phyloP scores from a whole-genome alignment of 805 yeast species.

The Tetrapisispora phaffii region DNA sequence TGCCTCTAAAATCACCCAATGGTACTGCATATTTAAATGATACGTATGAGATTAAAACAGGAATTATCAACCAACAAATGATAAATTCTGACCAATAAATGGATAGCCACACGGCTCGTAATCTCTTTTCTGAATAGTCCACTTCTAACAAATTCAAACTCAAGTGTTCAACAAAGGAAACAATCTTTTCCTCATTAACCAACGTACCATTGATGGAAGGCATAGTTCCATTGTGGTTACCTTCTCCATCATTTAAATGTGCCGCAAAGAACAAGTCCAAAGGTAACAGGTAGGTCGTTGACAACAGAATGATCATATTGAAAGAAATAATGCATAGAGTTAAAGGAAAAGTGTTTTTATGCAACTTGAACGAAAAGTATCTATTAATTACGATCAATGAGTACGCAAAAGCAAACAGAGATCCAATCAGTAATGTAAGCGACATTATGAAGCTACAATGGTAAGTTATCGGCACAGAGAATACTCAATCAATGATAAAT shows the following conservation, averaged over 20 bases:
- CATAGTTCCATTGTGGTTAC: neutral
- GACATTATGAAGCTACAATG: neutral
- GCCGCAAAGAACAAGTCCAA: conserved; percentile 16
- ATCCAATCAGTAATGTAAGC: neutral
- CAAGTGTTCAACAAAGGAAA: neutral
- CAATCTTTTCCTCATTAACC: too few species aligned
- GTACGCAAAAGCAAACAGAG: conserved; percentile 1
- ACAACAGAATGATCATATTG: conserved; percentile 22
- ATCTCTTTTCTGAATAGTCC: conserved; percentile 3
- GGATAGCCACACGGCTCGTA: conserved; percentile 17
- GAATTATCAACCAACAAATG: conserved; percentile 26
- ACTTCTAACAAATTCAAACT: neutral
- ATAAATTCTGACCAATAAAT: conserved; percentile 26
- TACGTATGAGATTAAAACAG: conserved; percentile 25
- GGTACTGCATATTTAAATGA: conserved; percentile 20
- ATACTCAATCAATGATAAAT: too few species aligned
- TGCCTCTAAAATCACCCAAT: conserved; percentile 8
- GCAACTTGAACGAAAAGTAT: conserved; percentile 23
- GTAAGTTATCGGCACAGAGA: too few species aligned
- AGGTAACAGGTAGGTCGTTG: conserved; percentile 25
- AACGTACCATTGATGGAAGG: conserved; percentile 1
- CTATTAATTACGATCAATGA: conserved; percentile 19
- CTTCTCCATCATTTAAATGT: conserved; percentile 2
- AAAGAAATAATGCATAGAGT: conserved; percentile 14
- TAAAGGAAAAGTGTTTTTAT: conserved; percentile 19